Percentiles rank a stretch among this genome's conserved stretches.
These are phyloP conservation scores for Mimosa bimucronata DNA, from an alignment of 306 rosid genomes.

Conservation along the genomic window DNA sequence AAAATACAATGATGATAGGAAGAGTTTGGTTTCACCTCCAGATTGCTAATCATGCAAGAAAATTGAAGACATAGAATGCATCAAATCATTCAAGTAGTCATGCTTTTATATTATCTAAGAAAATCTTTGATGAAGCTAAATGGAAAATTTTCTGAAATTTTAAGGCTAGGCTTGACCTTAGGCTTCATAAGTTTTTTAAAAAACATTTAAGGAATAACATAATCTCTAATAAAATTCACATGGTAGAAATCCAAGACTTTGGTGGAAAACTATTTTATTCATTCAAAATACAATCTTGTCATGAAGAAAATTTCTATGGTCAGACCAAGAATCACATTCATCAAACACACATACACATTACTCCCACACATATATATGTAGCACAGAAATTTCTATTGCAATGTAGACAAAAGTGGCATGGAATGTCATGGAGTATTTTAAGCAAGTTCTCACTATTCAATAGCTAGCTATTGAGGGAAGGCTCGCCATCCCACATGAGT, in stretches of 20 bases:
- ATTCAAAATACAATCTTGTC: background rate
- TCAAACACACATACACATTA: background rate
- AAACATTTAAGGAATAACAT: background rate
- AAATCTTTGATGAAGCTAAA: background rate
- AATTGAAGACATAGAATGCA: background rate
- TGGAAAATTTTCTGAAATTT: background rate
- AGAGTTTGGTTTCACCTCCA: slow-evolving; percentile 16
- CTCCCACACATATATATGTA: no score
- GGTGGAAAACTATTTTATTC: background rate
- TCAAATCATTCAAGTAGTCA: background rate
- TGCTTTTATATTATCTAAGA: background rate
- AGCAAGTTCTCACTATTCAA: background rate
- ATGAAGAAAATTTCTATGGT: no score
- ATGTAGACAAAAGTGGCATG: background rate
- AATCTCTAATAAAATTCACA: background rate
- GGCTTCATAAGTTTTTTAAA: background rate
- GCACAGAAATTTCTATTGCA: background rate
- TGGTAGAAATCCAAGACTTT: background rate
- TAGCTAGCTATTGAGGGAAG: background rate
- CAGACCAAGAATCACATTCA: background rate
- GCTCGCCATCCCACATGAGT: background rate
- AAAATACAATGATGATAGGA: slow-evolving; percentile 22
- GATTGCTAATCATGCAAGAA: background rate
- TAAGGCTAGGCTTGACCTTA: background rate
- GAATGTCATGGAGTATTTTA: no score